A percentile compares a stretch with the other conserved stretches of the same genome.
These are phyloP conservation scores for Paxillus rubicundulus DNA, from an alignment of 768 basidiomycete genomes.

Conservation along the genomic window DNA sequence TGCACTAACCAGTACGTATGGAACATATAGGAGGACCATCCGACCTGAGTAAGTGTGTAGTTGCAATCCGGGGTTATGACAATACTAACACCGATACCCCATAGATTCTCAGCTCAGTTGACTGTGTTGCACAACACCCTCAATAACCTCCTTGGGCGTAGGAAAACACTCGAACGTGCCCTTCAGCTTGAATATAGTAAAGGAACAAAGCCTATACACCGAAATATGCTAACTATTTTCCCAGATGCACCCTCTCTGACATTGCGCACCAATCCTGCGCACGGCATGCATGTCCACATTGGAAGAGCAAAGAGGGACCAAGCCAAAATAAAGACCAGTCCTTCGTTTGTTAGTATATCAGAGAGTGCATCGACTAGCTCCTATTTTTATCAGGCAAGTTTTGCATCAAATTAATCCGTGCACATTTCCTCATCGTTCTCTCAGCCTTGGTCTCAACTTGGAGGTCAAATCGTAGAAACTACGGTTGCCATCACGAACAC, in stretches of 20 bases:
- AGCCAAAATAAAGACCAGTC: slow-evolving; percentile 42
- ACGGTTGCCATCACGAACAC: slow-evolving; percentile 48
- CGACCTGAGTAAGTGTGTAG: slow-evolving; percentile 56
- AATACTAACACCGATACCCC: neutral
- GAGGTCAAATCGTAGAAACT: slow-evolving; percentile 61
- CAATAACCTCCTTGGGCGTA: slow-evolving; percentile 41
- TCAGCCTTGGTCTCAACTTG: slow-evolving; percentile 76
- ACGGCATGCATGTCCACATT: slow-evolving; percentile 77
- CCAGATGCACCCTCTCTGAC: slow-evolving; percentile 72
- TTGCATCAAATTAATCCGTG: neutral
- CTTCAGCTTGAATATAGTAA: slow-evolving; percentile 57
- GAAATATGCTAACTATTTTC: slow-evolving; percentile 9
- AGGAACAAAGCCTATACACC: slow-evolving; percentile 6
- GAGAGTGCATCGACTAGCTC: slow-evolving; percentile 64
- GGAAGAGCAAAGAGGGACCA: slow-evolving; percentile 63
- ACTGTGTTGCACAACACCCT: slow-evolving; percentile 47
- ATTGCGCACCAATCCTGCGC: slow-evolving; percentile 61
- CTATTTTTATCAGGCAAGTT: slow-evolving; percentile 62
- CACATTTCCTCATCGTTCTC: neutral
- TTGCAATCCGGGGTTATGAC: neutral
- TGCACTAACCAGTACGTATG: slow-evolving; percentile 25
- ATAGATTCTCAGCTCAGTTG: slow-evolving; percentile 62
- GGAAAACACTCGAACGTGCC: slow-evolving; percentile 50
- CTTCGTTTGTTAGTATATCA: slow-evolving; percentile 55
- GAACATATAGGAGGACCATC: slow-evolving; percentile 51